Evolutionary conservation across 2,329 filamentous ascomycete species (phyloP).

Genomic region (Albifimbria verrucaria): DNA sequence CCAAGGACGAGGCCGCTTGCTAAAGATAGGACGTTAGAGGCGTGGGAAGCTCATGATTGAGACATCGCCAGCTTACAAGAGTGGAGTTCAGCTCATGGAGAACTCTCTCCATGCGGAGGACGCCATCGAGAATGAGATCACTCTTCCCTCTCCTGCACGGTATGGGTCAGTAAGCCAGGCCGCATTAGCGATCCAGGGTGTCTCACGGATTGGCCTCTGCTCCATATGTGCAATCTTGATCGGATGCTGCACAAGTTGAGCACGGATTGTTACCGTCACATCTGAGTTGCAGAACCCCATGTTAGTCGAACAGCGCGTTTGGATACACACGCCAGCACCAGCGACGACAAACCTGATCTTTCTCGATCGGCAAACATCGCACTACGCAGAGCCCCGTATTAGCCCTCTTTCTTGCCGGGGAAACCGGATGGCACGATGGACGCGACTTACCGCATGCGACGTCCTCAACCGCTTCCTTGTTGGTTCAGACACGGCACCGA

Average conservation of each 20-base stretch:
- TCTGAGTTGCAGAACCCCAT: slow-evolving; percentile 20
- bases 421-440: too few relatives aligned
- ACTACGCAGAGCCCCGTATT: slow-evolving; percentile 26
- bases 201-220: slow-evolving; percentile 41
- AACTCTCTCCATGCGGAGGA: slow-evolving; percentile 43
- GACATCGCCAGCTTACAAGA: too few relatives aligned
- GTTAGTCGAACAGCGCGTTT: slow-evolving; percentile 6
- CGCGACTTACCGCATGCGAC: slow-evolving; percentile 36
- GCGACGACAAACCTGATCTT: slow-evolving; percentile 40
- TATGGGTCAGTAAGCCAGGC: slow-evolving; percentile 4
- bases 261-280: slow-evolving; percentile 47
- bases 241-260: slow-evolving; percentile 30
- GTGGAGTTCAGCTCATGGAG: slow-evolving; percentile 41
- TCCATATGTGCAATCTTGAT: slow-evolving; percentile 38
- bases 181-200: neutral
- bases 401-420: too few relatives aligned
- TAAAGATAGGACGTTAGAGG: neutral
- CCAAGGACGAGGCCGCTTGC: slow-evolving; percentile 11
- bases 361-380: slow-evolving; percentile 42
- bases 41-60: too few relatives aligned
- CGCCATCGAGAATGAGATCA: slow-evolving; percentile 48
- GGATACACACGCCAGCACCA: neutral
- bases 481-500: slow-evolving; percentile 17
- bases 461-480: slow-evolving; percentile 37
- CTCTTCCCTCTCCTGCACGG: slow-evolving; percentile 42